A percentile compares a stretch with the other conserved stretches of the same genome.
Conservation (phyloP, 495 filamentous ascomycete genomes). For the Penicillium pulvis region DNA sequence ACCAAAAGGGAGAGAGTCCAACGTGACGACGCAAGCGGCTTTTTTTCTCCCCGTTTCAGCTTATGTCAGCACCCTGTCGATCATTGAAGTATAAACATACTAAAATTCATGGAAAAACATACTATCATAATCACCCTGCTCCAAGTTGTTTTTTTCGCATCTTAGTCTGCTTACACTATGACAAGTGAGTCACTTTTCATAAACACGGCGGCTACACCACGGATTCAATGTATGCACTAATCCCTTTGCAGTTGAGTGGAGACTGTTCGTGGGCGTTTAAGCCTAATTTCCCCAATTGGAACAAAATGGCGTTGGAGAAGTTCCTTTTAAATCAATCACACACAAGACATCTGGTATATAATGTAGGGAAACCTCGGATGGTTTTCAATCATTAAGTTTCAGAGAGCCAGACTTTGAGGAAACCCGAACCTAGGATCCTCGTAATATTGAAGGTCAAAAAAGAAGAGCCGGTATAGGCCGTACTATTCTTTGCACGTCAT, state of each 20-base stretch:
- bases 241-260: background rate
- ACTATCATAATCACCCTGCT: too few relatives aligned
- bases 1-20: constrained; percentile 4
- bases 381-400: background rate
- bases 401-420: background rate
- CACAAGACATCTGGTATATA: background rate
- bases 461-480: background rate
- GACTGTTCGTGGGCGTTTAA: background rate
- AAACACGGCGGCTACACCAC: too few relatives aligned
- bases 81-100: background rate
- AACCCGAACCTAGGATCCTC: background rate
- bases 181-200: background rate
- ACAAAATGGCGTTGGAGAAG: background rate
- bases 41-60: constrained; percentile 15
- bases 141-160: too few relatives aligned
- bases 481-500: constrained; percentile 1
- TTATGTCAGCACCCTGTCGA: constrained; percentile 26
- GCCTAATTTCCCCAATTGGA: background rate
- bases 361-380: background rate
- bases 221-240: background rate
- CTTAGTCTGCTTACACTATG: background rate
- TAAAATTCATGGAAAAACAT: too few relatives aligned
- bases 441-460: background rate
- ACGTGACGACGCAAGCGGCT: constrained; percentile 24
- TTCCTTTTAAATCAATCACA: background rate